Base-by-base conservation (phyloP, 345 rosid species). In the Eucalyptus viminalis region DNA sequence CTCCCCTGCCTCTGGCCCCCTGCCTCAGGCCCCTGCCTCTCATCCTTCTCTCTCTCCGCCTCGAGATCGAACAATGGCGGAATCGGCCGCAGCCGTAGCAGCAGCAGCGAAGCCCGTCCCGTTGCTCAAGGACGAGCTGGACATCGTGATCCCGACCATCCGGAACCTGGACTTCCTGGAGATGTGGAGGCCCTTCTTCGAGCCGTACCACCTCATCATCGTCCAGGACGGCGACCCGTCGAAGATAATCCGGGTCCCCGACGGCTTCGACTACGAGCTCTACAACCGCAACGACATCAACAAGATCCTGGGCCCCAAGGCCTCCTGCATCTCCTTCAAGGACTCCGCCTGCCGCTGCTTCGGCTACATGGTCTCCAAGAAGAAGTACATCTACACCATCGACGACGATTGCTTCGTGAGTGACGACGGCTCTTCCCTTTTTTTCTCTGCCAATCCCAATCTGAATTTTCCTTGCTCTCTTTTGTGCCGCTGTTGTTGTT, bases 371-470 rank as follows among this genome's bases (percentile, higher is more conserved):
- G 94, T 97, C 60, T 97, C 99, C 91, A 97, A 96, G 95, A 97
- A 97, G 96, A 97, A 97, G 94, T 97, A 97, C 87, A 94, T 97
- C 92, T 97, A 90, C 95, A 97, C 99, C 91, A 97, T 97, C 60
- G 99, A 97, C 89, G 99, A 97, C 72, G 99, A 97, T 88, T 97
- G 99, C 94, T 97, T 97, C 86, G 99, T 97, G 91, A 95, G 99
- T 93, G 16, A 12, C 34, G 44, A n/a, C 31, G 62, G 62, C 62
- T 76, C 65, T 24, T 65, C 44, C 80, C 49, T 83, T 49, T 83
- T 86, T 2, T 69, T 86, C 43, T 16, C 87, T n/a, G 87, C 43
- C 58, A 1, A 19, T 49, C 19, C 40, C 37, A 40, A 25, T 45
- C 87, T 87, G 91, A 9, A 90, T 51, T 58, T 58, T 1, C 27